Percentiles rank a stretch among this genome's conserved stretches.
These are phyloP conservation scores for Lentinus brumalis DNA, from an alignment of 768 basidiomycete genomes.

Conservation along the genomic window DNA sequence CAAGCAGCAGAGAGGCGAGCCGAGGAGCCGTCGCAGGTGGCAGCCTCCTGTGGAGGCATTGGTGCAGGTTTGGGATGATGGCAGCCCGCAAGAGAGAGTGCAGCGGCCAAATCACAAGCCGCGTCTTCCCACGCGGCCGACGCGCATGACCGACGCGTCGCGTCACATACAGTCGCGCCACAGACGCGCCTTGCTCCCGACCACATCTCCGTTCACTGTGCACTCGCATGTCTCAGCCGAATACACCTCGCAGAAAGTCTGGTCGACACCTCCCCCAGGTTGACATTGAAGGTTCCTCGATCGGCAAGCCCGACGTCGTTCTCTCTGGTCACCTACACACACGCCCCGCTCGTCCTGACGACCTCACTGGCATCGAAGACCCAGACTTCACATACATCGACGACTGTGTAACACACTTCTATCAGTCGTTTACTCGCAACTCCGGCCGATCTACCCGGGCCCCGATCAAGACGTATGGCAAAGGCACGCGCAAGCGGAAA, in stretches of 20 bases:
- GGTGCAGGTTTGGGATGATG: too few species aligned
- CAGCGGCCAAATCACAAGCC: not conserved
- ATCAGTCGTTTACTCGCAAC: not conserved
- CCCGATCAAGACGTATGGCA: not conserved
- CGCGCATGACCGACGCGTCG: not conserved
- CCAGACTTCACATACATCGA: not conserved
- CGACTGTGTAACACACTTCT: not conserved
- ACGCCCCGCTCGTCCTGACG: slow-evolving; percentile 20
- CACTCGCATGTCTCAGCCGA: not conserved
- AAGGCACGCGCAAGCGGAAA: not conserved
- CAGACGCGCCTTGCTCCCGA: not conserved
- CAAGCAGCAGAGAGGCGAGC: too few species aligned
- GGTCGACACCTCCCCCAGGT: slow-evolving; percentile 17
- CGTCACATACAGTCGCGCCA: not conserved
- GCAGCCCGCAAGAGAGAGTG: not conserved
- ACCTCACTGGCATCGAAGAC: not conserved
- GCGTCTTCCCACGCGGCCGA: not conserved
- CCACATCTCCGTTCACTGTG: not conserved
- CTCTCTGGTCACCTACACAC: slow-evolving; percentile 16
- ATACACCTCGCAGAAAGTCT: slow-evolving; percentile 18
- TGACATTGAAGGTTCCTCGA: slow-evolving; percentile 15
- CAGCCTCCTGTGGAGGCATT: too few species aligned
- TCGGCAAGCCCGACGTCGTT: slow-evolving; percentile 19
- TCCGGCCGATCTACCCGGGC: not conserved
- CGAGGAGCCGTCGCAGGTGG: too few species aligned